Evolutionary conservation across 192 early-diverging fungal species (phyloP).

Genomic region (Coemansia guatemalensis): DNA sequence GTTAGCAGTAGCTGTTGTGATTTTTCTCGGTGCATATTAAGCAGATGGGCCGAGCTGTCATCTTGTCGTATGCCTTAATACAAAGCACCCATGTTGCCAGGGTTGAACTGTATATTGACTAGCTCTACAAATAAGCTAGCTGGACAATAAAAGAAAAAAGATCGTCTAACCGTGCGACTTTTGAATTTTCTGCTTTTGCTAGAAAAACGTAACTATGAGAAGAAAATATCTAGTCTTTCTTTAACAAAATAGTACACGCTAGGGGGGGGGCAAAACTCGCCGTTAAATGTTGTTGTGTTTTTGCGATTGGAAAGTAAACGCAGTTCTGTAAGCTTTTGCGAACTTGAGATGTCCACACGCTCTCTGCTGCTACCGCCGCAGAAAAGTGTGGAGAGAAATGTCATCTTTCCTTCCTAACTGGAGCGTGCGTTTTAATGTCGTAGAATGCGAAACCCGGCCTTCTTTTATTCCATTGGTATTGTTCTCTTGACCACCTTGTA

Average conservation of each 20-base stretch:
- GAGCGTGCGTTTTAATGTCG: not conserved
- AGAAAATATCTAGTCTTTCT: not conserved
- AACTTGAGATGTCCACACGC: constrained; percentile 6
- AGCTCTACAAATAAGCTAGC: not conserved
- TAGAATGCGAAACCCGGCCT: not conserved
- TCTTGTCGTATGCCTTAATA: not conserved
- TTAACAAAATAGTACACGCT: not conserved
- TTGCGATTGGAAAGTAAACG: not conserved
- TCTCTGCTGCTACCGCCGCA: not conserved
- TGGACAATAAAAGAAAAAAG: not conserved
- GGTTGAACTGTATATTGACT: not conserved
- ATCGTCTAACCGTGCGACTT: not conserved
- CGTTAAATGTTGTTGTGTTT: constrained; percentile 1
- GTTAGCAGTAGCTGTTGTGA: not conserved
- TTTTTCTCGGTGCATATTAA: not conserved
- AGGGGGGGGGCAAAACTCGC: not conserved
- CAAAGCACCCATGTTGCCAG: not conserved
- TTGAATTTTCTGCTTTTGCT: not conserved
- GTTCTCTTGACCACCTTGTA: constrained; percentile 3
- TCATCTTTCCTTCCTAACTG: not conserved
- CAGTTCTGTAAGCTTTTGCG: constrained; percentile 1
- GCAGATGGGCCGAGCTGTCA: not conserved
- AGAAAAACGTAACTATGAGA: not conserved
- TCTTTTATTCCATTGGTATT: constrained; percentile 3
- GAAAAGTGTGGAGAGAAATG: not conserved